Percentiles rank a stretch among this genome's conserved stretches.
Evolutionary conservation across 257 asterid species (phyloP).

Genomic region (Solanum bukasovii): DNA sequence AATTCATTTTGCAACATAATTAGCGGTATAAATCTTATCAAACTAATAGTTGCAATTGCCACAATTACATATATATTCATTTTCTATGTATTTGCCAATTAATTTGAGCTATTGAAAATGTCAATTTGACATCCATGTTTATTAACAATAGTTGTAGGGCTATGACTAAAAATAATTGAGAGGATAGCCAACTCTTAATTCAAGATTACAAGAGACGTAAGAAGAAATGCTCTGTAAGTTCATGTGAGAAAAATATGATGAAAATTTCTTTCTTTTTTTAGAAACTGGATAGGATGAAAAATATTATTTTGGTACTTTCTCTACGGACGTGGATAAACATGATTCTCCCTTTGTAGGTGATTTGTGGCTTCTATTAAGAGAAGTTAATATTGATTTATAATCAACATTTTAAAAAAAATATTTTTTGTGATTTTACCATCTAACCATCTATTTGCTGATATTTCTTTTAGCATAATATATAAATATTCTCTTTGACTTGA

Average conservation of each 20-base stretch:
- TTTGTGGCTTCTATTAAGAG: slow-evolving; percentile 45
- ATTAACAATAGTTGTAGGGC: no score
- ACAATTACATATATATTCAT: slow-evolving; percentile 28
- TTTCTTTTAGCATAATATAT: no score
- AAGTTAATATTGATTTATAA: slow-evolving; percentile 12
- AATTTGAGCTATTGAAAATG: background rate
- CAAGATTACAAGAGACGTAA: slow-evolving; percentile 29
- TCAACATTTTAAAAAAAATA: no score
- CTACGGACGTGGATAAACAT: slow-evolving; percentile 28
- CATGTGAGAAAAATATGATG: slow-evolving; percentile 35
- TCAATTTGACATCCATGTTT: background rate
- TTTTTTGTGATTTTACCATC: no score
- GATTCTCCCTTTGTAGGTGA: slow-evolving; percentile 57
- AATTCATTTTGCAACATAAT: slow-evolving; percentile 11
- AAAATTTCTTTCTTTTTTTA: no score
- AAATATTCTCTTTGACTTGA: no score
- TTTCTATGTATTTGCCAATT: background rate
- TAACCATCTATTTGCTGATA: no score
- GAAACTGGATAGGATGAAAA: slow-evolving; percentile 11
- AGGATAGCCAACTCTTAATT: background rate
- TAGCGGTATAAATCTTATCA: slow-evolving; percentile 45
- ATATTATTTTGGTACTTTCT: slow-evolving; percentile 18
- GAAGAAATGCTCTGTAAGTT: slow-evolving; percentile 68
- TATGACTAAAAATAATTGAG: background rate
- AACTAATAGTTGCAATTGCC: slow-evolving; percentile 74